Evolutionary conservation across 2,329 filamentous ascomycete genomes (phyloP).

Genomic region (Kalmusia sp.): DNA sequence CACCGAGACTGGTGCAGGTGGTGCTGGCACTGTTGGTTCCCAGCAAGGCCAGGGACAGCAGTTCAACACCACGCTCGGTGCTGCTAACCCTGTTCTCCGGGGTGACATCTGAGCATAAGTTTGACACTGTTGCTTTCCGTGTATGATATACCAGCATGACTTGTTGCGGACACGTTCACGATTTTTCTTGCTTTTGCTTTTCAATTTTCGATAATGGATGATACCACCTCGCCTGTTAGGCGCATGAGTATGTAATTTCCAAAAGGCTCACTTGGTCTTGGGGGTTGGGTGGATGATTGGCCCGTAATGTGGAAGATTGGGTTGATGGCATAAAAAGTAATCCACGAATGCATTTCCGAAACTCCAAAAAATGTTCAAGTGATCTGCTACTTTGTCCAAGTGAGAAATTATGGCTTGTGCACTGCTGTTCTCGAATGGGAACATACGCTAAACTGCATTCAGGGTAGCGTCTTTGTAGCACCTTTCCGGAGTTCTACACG

Average conservation of each 20-base stretch:
- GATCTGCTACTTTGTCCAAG: too few species aligned
- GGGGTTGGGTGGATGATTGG: not conserved
- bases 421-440: too few species aligned
- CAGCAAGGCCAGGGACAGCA: not conserved
- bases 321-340: not conserved
- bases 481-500: too few species aligned
- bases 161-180: slow-evolving; percentile 22
- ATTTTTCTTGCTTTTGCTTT: slow-evolving; percentile 29
- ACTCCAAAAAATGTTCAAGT: too few species aligned
- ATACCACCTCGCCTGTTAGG: slow-evolving; percentile 39
- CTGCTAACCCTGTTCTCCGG: slow-evolving; percentile 53
- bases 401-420: too few species aligned
- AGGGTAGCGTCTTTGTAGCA: too few species aligned
- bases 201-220: slow-evolving; percentile 28
- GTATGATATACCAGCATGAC: slow-evolving; percentile 5
- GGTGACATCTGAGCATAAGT: slow-evolving; percentile 36
- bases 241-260: slow-evolving; percentile 25
- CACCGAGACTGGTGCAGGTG: slow-evolving; percentile 13
- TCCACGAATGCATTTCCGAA: too few species aligned
- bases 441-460: too few species aligned
- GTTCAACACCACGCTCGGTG: slow-evolving; percentile 49
- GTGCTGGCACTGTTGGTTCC: slow-evolving; percentile 14
- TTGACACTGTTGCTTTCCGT: slow-evolving; percentile 14
- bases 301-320: slow-evolving; percentile 23
- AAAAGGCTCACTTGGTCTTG: not conserved